Percentiles rank a stretch among this genome's conserved stretches.
phyloP scores from a whole-genome alignment of 2,329 filamentous ascomycete species.

The Didymellaceae sp. region DNA sequence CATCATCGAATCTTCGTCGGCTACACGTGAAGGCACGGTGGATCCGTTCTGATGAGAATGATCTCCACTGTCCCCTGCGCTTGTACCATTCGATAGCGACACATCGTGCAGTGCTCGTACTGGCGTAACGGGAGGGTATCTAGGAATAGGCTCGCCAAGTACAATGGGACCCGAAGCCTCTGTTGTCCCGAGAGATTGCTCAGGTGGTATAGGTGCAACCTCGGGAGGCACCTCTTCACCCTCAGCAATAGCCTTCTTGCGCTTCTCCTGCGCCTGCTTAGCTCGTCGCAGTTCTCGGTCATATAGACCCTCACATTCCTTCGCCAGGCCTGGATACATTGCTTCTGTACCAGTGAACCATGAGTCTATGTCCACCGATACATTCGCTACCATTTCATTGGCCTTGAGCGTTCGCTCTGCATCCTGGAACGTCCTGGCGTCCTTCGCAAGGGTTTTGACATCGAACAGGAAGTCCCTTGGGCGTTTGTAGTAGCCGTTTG shows the following conservation, averaged over 20 bases:
- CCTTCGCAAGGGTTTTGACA: conserved; percentile 82
- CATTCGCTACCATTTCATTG: conserved; percentile 89
- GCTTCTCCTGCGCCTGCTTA: conserved; percentile 66
- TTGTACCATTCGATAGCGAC: conserved; percentile 65
- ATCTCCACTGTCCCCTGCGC: conserved; percentile 40
- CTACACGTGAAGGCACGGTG: conserved; percentile 45
- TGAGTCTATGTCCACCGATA: conserved; percentile 87
- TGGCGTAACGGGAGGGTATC: conserved; percentile 54
- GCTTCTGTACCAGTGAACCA: conserved; percentile 71
- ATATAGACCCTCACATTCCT: conserved; percentile 83
- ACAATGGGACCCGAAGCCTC: conserved; percentile 55
- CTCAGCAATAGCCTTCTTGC: conserved; percentile 45
- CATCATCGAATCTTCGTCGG: conserved; percentile 54
- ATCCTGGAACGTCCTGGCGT: conserved; percentile 83
- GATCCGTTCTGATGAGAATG: conserved; percentile 52
- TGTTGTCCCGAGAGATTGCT: conserved; percentile 52
- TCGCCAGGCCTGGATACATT: conserved; percentile 24
- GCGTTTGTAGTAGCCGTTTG: conserved; percentile 93
- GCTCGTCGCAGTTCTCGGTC: conserved; percentile 68
- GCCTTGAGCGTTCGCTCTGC: conserved; percentile 82
- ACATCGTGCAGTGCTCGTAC: conserved; percentile 52
- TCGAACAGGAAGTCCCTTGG: conserved; percentile 89
- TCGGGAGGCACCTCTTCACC: conserved; percentile 51
- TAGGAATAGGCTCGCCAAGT: conserved; percentile 69
- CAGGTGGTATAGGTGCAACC: conserved; percentile 49